Base-by-base conservation (phyloP, 164 flowering plant genomes). In the Brasenia schreberi region DNA sequence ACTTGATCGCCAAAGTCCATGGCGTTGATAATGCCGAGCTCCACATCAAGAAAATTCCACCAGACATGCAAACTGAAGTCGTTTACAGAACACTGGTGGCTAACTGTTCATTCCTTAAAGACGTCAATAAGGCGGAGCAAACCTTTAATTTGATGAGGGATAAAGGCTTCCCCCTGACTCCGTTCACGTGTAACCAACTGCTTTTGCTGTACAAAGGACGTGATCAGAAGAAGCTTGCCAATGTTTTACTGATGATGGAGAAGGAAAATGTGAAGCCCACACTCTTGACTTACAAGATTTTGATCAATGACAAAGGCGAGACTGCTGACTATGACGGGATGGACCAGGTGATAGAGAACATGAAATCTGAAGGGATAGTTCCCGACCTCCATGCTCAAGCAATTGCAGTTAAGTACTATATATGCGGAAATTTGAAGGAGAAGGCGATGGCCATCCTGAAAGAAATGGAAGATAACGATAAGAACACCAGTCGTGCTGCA, bases 111-210 rank as follows among this genome's bases (percentile, higher is more conserved):
- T 4, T 42, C 6, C 42, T 53, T 42, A 61, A n/a, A 67, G 75
- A 86, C 66, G 52, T 70, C 64, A 80, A 73, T 97, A 88, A 88
- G 69, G 79, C 76, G 39, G 89, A 88, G 65, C 93, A 77, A 65
- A 67, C 84, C 5, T 90, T 87, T 76, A 87, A 85, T 69, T 89
- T 82, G 76, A 93, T 93, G 91, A 89, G 73, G 75, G 85, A 84
- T 53, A 18, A 18, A 89, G 83, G 72, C 17, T 84, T 88, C 64
- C 78, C 84, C 9, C 5, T 85, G 5, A 73, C 93, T 0, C 19
- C 82, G 63, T 90, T 87, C 77, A 67, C 88, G 67, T 90, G 87
- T 79, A 82, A 90, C 69, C 96, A 86, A 77, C 69, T 93, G 78
- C 81, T 93, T n/a, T 73, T 90, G 18, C 81, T 93, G 44, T 93